Evolutionary conservation across 495 filamentous ascomycete species (phyloP), one percentile per base, ranked within the genome.

Genomic region (Penicillium arizonense): DNA sequence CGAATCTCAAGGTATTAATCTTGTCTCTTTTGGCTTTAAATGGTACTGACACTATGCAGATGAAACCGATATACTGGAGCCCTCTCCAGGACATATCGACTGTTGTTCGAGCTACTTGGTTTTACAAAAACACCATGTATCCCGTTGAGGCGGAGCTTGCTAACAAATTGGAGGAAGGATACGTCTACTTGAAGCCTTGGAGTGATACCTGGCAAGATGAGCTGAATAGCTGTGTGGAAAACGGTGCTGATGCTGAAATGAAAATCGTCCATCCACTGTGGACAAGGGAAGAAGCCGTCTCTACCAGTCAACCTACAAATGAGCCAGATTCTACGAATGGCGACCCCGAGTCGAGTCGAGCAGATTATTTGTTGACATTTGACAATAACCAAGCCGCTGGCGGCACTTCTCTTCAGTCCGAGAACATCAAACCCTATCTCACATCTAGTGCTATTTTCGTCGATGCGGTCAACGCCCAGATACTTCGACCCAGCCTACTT

Each of bases 41-140:
- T 28, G 36, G 0, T 32, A 44, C 14, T 61, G 28, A 60, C 28
- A 5, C 3, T 53, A 8, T 35, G 9, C 36, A 89, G 71, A 97
- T 98, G 91, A 87, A 92, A 65, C 94, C 94, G 0, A 97, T 97
- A 36, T 98, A 98, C 61, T 98, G 94, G 94, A 91, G 85, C 32
- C 93, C 94, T n/a, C 80, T 97, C 18, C 89, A 96, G 56, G 94
- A 98, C 62, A 80, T 96, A 13, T 86, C 89, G 8, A 76, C 78
- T 9, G 92, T 97, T 7, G 72, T 88, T 61, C 82, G 94, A 36
- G 91, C 89, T 1, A 97, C 94, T 0, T 98, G 94, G 94, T 97
- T 98, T 63, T 97, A 97, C 68, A 87, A 85, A 63, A 91, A 96
- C 62, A 91, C 89, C 3, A 95, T 97, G 89, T 72, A 87, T 24